Evolutionary conservation across 1,139 yeast species (phyloP), one percentile per base, ranked within the genome.

Genomic region (Yamadazyma conglobata): DNA sequence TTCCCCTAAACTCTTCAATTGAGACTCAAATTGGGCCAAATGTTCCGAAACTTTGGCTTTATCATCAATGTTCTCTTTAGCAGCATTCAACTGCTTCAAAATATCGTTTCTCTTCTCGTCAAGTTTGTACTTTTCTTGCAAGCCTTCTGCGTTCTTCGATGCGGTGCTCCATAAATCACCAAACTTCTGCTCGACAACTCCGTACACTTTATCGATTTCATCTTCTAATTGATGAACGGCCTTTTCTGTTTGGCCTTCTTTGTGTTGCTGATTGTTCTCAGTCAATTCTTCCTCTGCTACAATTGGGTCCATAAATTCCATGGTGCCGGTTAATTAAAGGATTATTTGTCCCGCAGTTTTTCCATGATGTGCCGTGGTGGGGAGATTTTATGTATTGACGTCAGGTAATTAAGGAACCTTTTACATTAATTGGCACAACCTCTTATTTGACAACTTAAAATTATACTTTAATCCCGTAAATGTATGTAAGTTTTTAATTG

Each of bases 161-260:
- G 68, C 67, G 22, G 42, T 46, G n/a, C 37, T 36, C 71, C 72
- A 65, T 27, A 66, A 50, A 14, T 50, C 52, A 18, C 61, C 55
- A 25, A 76, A 64, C 32, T 60, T 59, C 18, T 56, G 47, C 42
- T 72, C 77, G 25, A 75, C 57, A 18, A 58, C 48, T 11, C 58
- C 46, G 51, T 73, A 76, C 2, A 75, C 73, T 31, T 68, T 58
- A 40, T 75, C 83, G 28, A 78, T 73, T 38, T 70, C 77, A 8
- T 51, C 47, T 43, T 77, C 84, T 11, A 78, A 52, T 33, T 64
- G 60, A 21, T 60, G 68, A 10, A 77, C 72, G 4, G 65, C 59
- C 40, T 71, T 61, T 31, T 73, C 76, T 0, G 78, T 68, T 33
- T 59, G 64, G 12, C 43, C 46, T 27, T 39, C 39, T 18, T 33